A percentile compares a stretch with the other conserved stretches of the same genome.
These are phyloP conservation scores for Irpex sp. DNA, from an alignment of 1,284 basidiomycete species.

Conservation along the genomic window DNA sequence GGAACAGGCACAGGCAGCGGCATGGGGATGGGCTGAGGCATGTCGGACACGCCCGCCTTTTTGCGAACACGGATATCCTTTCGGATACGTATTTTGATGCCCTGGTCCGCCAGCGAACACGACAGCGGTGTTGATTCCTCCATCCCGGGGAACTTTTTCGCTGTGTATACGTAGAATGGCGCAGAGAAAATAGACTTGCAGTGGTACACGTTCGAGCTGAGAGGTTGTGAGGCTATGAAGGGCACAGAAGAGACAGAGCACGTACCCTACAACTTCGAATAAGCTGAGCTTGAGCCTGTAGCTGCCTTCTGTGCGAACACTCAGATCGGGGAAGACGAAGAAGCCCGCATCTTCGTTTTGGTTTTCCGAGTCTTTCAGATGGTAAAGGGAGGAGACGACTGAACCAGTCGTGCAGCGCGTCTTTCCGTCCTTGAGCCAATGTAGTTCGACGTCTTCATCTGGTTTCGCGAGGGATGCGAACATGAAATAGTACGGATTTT, in stretches of 20 bases:
- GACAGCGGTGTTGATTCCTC: slow-evolving; percentile 89
- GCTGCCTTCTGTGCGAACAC: slow-evolving; percentile 85
- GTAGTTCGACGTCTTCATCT: slow-evolving; percentile 88
- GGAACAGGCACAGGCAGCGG: slow-evolving; percentile 15
- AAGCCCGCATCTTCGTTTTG: slow-evolving; percentile 84
- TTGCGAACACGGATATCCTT: slow-evolving; percentile 85
- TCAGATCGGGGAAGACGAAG: slow-evolving; percentile 88
- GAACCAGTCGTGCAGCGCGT: slow-evolving; percentile 86
- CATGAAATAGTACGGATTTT: slow-evolving; percentile 95
- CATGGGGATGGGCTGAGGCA: slow-evolving; percentile 20
- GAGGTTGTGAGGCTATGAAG: not conserved
- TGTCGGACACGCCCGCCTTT: slow-evolving; percentile 43
- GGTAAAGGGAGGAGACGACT: slow-evolving; percentile 91
- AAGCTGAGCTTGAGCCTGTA: slow-evolving; percentile 86
- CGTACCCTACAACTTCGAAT: slow-evolving; percentile 91
- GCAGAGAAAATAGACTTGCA: slow-evolving; percentile 87
- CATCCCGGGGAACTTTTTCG: slow-evolving; percentile 94
- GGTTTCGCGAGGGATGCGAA: slow-evolving; percentile 86
- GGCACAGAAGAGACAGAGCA: slow-evolving; percentile 16
- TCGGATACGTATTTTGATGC: slow-evolving; percentile 89
- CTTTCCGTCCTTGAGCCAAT: slow-evolving; percentile 91
- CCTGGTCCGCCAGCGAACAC: slow-evolving; percentile 86
- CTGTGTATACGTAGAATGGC: slow-evolving; percentile 88
- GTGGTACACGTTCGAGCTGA: slow-evolving; percentile 42
- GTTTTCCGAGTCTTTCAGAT: slow-evolving; percentile 89